phyloP scores from a whole-genome alignment of 805 yeast species.

The Candida orba region DNA sequence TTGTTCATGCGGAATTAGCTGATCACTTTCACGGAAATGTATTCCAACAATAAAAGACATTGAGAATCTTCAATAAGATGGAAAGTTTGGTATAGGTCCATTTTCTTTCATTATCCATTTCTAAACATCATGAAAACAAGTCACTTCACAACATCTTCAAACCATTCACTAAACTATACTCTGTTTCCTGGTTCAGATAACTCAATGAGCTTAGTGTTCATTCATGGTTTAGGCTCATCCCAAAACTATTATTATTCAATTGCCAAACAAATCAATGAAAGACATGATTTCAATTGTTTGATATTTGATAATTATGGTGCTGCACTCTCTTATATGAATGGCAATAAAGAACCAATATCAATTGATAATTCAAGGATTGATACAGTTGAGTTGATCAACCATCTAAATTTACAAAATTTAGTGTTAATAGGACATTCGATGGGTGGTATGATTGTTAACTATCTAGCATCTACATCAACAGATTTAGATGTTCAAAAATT shows the following conservation, averaged over 20 bases:
- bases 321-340: neutral
- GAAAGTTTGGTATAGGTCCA: too few species aligned
- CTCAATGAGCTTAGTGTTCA: neutral
- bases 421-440: constrained; percentile 6
- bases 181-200: neutral
- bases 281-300: neutral
- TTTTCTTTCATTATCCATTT: too few species aligned
- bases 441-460: constrained; percentile 6
- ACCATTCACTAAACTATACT: constrained; percentile 1
- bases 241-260: constrained; percentile 6
- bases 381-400: constrained; percentile 1
- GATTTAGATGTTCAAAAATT: neutral
- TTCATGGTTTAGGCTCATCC: constrained; percentile 8
- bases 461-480: neutral
- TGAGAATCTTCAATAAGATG: too few species aligned
- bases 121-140: neutral
- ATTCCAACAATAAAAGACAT: too few species aligned
- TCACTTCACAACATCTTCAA: neutral
- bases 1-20: too few species aligned
- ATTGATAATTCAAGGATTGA: neutral
- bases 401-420: neutral
- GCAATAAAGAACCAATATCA: neutral
- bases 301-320: constrained; percentile 8
- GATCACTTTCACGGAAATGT: too few species aligned
- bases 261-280: constrained; percentile 1